A percentile compares a stretch with the other conserved stretches of the same genome.
Conservation (phyloP, 2,329 filamentous ascomycete genomes). For the Stagonosporopsis cucurbitacearum region DNA sequence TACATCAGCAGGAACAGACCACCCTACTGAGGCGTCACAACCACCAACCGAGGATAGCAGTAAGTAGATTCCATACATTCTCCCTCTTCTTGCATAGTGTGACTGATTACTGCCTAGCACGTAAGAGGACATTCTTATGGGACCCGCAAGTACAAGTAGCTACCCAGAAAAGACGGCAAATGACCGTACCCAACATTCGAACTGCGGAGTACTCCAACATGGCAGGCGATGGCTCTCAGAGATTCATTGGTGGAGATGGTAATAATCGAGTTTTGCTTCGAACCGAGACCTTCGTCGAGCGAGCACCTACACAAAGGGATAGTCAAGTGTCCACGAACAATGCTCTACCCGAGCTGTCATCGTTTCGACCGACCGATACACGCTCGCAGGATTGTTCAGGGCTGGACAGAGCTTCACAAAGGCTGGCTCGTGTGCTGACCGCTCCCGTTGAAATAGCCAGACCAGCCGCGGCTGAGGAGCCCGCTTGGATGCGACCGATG, state of each 20-base stretch:
- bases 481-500: slow-evolving; percentile 33
- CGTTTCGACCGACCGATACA: slow-evolving; percentile 19
- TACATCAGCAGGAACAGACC: slow-evolving; percentile 23
- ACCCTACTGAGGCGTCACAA: background rate
- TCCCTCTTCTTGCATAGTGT: background rate
- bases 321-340: background rate
- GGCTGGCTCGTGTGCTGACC: slow-evolving; percentile 8
- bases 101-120: slow-evolving; percentile 13
- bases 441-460: background rate
- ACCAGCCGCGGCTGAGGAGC: slow-evolving; percentile 22
- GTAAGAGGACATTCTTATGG: slow-evolving; percentile 14
- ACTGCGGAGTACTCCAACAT: background rate
- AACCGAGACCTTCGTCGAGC: slow-evolving; percentile 14
- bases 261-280: slow-evolving; percentile 16
- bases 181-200: slow-evolving; percentile 7
- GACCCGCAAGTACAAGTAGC: background rate
- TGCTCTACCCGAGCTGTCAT: slow-evolving; percentile 16
- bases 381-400: slow-evolving; percentile 1
- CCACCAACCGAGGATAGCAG: background rate
- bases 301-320: background rate
- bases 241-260: background rate
- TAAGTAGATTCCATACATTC: slow-evolving; percentile 10
- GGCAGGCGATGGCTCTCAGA: background rate
- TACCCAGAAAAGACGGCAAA: slow-evolving; percentile 22
- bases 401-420: background rate